Evolutionary conservation across 352 stramenopile species (phyloP).

Genomic region (Globisporangium irregulare): DNA sequence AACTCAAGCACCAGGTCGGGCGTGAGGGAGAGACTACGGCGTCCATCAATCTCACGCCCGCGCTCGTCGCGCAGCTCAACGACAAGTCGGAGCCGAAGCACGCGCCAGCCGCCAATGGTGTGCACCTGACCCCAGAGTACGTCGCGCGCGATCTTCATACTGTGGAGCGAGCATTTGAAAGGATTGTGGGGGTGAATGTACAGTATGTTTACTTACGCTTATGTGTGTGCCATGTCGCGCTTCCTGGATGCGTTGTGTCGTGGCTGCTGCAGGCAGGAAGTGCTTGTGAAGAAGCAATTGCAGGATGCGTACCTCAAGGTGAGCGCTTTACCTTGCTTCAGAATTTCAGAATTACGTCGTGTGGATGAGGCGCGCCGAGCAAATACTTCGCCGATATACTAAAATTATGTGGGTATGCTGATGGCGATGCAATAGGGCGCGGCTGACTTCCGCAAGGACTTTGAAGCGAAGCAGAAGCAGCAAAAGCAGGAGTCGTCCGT

Average conservation of each 20-base stretch:
- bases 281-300: constrained; percentile 64
- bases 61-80: constrained; percentile 70
- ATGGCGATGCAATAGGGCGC: constrained; percentile 35
- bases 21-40: constrained; percentile 41
- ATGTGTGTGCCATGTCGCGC: background rate
- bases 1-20: constrained; percentile 45
- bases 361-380: background rate
- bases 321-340: background rate
- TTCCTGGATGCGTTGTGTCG: background rate
- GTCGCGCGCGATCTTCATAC: constrained; percentile 14
- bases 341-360: background rate
- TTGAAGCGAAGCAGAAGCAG: constrained; percentile 46
- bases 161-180: background rate
- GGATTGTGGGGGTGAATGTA: background rate
- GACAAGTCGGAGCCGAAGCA: constrained; percentile 29
- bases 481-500: constrained; percentile 2
- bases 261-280: constrained; percentile 39
- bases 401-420: background rate
- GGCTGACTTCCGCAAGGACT: constrained; percentile 66
- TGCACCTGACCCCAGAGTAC: constrained; percentile 42
- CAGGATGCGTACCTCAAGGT: constrained; percentile 79
- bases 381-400: background rate
- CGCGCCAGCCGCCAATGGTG: constrained; percentile 9
- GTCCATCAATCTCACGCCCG: constrained; percentile 69
- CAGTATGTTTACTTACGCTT: background rate